These are phyloP conservation scores for Ceratobasidium sp. DNA, from an alignment of 1,284 basidiomycete genomes.

Conservation along the genomic window DNA sequence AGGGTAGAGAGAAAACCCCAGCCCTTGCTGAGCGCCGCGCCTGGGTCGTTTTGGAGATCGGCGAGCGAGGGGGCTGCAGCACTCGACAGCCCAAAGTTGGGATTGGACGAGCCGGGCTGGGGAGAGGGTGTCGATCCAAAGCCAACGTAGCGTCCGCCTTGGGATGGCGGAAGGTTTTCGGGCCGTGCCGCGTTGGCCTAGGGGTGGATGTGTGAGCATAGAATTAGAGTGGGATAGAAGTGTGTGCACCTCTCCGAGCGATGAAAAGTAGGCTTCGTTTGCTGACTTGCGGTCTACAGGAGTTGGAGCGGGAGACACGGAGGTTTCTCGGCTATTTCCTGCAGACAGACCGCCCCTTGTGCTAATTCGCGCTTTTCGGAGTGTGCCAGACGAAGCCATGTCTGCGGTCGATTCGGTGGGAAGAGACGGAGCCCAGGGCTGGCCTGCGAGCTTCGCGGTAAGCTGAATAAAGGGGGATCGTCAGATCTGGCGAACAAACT, in stretches of 20 bases:
- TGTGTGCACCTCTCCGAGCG: constrained; percentile 60
- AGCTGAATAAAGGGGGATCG: constrained; percentile 58
- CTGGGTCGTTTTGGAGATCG: constrained; percentile 80
- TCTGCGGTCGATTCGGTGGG: constrained; percentile 55
- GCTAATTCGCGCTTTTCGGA: constrained; percentile 70
- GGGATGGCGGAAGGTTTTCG: constrained; percentile 77
- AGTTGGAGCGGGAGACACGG: constrained; percentile 56
- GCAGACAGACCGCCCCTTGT: constrained; percentile 50
- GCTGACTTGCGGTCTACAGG: constrained; percentile 68
- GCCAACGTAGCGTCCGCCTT: constrained; percentile 85
- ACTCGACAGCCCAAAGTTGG: constrained; percentile 71
- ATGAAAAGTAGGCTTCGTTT: constrained; percentile 80
- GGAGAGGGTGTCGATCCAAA: constrained; percentile 78
- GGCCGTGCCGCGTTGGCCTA: constrained; percentile 70
- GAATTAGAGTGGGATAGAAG: constrained; percentile 5
- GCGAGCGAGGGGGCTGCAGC: constrained; percentile 69
- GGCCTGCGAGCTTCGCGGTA: constrained; percentile 72
- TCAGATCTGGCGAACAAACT: constrained; percentile 34
- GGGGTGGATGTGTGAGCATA: background rate
- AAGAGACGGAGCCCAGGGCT: constrained; percentile 71
- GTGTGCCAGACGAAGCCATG: constrained; percentile 35
- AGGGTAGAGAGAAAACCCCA: constrained; percentile 84
- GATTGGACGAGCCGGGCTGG: constrained; percentile 57
- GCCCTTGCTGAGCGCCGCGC: constrained; percentile 79
- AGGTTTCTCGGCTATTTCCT: constrained; percentile 58